A percentile compares a stretch with the other conserved stretches of the same genome.
Conservation (phyloP, 2,329 filamentous ascomycete genomes). For the Colletotrichum tropicicola region DNA sequence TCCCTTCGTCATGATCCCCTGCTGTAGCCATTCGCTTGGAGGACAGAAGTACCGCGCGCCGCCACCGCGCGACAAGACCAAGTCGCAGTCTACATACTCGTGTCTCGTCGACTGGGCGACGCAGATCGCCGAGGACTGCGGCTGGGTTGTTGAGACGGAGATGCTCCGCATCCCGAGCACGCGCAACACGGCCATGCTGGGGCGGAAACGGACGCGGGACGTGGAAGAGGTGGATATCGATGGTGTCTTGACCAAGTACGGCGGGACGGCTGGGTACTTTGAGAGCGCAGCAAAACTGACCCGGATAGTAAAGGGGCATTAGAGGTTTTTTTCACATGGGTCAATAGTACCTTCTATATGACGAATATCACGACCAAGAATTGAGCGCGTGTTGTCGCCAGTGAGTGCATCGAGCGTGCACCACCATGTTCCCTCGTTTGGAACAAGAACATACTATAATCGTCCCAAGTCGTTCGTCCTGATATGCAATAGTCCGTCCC, state of each 20-base stretch:
- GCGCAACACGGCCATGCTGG: constrained; percentile 83
- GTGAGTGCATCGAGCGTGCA: no score
- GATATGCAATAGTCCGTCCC: not conserved
- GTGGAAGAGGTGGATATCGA: constrained; percentile 48
- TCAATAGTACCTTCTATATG: not conserved
- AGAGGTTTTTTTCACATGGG: no score
- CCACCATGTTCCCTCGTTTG: no score
- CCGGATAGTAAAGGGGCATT: constrained; percentile 54
- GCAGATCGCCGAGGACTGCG: constrained; percentile 74
- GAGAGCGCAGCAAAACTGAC: constrained; percentile 71
- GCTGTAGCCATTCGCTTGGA: constrained; percentile 88
- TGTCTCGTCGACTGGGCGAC: constrained; percentile 83
- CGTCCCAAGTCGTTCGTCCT: no score
- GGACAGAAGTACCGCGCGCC: constrained; percentile 78
- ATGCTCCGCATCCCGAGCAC: constrained; percentile 93
- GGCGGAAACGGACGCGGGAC: constrained; percentile 56
- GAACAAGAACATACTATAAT: no score
- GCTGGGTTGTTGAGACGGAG: constrained; percentile 82
- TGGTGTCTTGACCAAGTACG: constrained; percentile 58
- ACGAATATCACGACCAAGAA: not conserved
- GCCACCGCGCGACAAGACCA: constrained; percentile 58
- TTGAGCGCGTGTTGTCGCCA: no score
- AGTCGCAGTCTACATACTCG: constrained; percentile 77
- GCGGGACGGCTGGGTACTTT: constrained; percentile 65
- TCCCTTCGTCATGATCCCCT: constrained; percentile 93